Evolutionary conservation across 2,329 filamentous ascomycete species (phyloP).

Genomic region (Apiospora marii): DNA sequence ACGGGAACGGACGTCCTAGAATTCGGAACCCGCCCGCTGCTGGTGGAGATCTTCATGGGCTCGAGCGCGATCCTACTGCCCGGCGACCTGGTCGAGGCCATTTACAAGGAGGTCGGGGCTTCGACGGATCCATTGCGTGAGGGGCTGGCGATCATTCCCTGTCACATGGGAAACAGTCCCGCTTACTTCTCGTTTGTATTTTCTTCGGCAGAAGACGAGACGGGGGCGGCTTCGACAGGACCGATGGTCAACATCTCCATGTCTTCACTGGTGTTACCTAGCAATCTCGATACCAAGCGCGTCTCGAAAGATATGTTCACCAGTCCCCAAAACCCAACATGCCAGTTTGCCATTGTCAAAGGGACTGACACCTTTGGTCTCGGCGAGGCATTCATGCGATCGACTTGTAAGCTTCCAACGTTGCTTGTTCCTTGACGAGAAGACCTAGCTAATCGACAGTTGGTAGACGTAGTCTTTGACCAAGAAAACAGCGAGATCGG

Average conservation of each 20-base stretch:
- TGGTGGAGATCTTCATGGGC: neutral
- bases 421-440: too few relatives aligned
- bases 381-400: slow-evolving; percentile 3
- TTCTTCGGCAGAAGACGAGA: neutral
- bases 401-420: slow-evolving; percentile 1
- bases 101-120: neutral
- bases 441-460: too few relatives aligned
- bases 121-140: neutral
- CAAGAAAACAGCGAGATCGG: slow-evolving; percentile 15
- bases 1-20: neutral
- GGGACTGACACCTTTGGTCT: neutral
- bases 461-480: neutral
- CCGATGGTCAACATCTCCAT: neutral
- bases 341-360: neutral
- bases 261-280: neutral
- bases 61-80: neutral
- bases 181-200: neutral
- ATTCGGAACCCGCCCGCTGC: neutral
- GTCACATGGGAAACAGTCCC: slow-evolving; percentile 1
- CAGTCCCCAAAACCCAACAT: neutral
- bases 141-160: neutral
- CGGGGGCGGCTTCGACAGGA: neutral
- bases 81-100: neutral
- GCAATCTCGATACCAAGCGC: neutral
- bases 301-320: neutral